Base-by-base conservation (phyloP, 768 basidiomycete genomes). In the Rhodotorula sphaerocarpa region DNA sequence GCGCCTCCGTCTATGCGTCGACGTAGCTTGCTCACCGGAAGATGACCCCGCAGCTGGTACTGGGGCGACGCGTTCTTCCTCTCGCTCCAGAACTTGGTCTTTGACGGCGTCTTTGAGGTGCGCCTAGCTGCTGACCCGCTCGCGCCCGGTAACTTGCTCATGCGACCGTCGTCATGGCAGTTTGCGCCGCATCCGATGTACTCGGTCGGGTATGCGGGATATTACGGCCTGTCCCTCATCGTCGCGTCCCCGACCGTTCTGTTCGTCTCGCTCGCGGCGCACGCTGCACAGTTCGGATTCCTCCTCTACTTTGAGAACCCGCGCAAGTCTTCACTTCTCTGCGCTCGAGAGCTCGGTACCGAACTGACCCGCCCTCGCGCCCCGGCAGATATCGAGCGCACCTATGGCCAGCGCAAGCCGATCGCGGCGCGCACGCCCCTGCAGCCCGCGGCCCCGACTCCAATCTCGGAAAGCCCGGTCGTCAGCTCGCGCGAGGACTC, bases 31-130 rank as follows among this genome's bases (percentile, higher is more conserved):
- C n/a, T n/a, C n/a, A n/a, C n/a, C n/a, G n/a, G n/a, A n/a, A n/a
- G n/a, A n/a, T 28, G 33, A 44, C 23, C 23, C 11, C 20, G 10
- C 44, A 61, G 56, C 5, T 65, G 63, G 70, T 71, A 72, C 52
- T 70, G 70, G 69, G 68, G 70, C 31, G 71, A 73, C 45, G 65
- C 63, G 4, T 73, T 73, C 63, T 73, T 70, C 62, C 71, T 76
- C 44, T 73, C 75, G 64, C 73, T 77, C 53, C 72, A 78, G 63
- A 75, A 86, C 46, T 80, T 97, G 20, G 86, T 96, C 4, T 99
- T 99, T 72, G 93, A 99, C 74, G 95, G 95, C 21, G 93, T 99
- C 23, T 99, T 96, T 70, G 93, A 97, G 73, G 79, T 91, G 44
- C 86, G 55, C 20, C 36, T 39, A 10, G 36, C 10, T 39, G 36